Evolutionary conservation across 768 basidiomycete genomes (phyloP), one percentile per base, ranked within the genome.

Genomic region (Grammothele lineata): DNA sequence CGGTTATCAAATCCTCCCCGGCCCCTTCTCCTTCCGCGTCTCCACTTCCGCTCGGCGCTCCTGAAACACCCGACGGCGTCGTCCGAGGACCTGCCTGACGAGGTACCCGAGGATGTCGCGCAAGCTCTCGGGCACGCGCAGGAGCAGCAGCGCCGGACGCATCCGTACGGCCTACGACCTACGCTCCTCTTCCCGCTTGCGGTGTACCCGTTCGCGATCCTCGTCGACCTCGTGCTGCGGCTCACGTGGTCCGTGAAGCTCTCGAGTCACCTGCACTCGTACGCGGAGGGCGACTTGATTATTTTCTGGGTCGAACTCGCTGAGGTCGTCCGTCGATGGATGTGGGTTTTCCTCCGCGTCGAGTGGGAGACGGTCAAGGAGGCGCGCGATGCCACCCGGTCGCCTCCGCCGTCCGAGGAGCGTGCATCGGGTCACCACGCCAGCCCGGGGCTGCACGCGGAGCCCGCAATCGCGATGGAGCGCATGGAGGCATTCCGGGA

Each of bases 321-420:
- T 25, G 96, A 98, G 68, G 68, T 99, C 24, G 62, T 92, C 27
- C 74, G 96, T 53, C 69, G 96, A 57, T 99, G 96, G 96, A 77
- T 97, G 72, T 99, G 96, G 96, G 92, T 96, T 22, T 98, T 96
- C 67, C 66, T 98, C 53, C 81, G 96, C 30, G 81, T 98, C 34
- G 96, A 99, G 68, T 99, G 95, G 96, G 95, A 98, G 68, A 76
- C 84, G 8, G 80, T 92, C 40, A 90, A 80, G 67, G 73, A 71
- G 59, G 65, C 68, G 27, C 57, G 50, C 17, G 44, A 43, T 25
- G 40, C 38, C 32, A 41, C 51, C 50, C 50, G 45, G 32, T 39
- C 53, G 40, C 41, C 40, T 24, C 54, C 40, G 21, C 37, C 34
- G 26, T 23, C 27, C 43, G 26, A 21, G n/a, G 11, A 41, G 9